phyloP scores from a whole-genome alignment of 1,284 basidiomycete species.

The Pyrrhoderma noxium region DNA sequence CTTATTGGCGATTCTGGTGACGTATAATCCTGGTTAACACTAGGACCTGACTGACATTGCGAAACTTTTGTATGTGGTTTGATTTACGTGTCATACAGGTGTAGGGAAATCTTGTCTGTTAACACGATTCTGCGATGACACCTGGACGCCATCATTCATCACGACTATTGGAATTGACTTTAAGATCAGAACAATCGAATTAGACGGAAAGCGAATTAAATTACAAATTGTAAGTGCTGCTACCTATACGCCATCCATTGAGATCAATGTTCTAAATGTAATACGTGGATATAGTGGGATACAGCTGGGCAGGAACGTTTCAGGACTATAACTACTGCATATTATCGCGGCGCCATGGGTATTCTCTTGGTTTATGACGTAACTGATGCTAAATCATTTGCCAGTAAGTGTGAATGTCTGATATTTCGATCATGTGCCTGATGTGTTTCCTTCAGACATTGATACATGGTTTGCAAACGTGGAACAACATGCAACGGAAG shows the following conservation, averaged over 20 bases:
- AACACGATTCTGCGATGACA: slow-evolving; percentile 98
- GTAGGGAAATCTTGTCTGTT: slow-evolving; percentile 99
- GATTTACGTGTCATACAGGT: slow-evolving; percentile 40
- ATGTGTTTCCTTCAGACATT: slow-evolving; percentile 64
- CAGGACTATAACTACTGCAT: slow-evolving; percentile 99
- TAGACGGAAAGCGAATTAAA: slow-evolving; percentile 95
- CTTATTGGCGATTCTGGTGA: slow-evolving; percentile 95
- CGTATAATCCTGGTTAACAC: slow-evolving; percentile 5
- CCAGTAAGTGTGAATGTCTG: slow-evolving; percentile 56
- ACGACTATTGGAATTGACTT: slow-evolving; percentile 98
- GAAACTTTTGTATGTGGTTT: slow-evolving; percentile 2
- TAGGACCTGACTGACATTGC: slow-evolving; percentile 1
- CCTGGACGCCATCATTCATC: slow-evolving; percentile 99
- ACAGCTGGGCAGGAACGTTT: slow-evolving; percentile 99
- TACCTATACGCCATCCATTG: slow-evolving; percentile 1
- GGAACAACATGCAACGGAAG: slow-evolving; percentile 97
- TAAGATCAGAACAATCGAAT: slow-evolving; percentile 95
- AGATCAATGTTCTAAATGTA: not conserved
- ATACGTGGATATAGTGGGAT: slow-evolving; percentile 66
- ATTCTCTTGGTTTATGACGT: slow-evolving; percentile 98
- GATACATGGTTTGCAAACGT: slow-evolving; percentile 99
- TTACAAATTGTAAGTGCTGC: slow-evolving; percentile 77
- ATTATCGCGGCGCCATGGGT: slow-evolving; percentile 99
- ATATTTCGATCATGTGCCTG: not conserved
- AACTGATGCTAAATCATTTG: slow-evolving; percentile 96